Evolutionary conservation across 345 rosid genomes (phyloP).

Genomic region (Microthlaspi erraticum): DNA sequence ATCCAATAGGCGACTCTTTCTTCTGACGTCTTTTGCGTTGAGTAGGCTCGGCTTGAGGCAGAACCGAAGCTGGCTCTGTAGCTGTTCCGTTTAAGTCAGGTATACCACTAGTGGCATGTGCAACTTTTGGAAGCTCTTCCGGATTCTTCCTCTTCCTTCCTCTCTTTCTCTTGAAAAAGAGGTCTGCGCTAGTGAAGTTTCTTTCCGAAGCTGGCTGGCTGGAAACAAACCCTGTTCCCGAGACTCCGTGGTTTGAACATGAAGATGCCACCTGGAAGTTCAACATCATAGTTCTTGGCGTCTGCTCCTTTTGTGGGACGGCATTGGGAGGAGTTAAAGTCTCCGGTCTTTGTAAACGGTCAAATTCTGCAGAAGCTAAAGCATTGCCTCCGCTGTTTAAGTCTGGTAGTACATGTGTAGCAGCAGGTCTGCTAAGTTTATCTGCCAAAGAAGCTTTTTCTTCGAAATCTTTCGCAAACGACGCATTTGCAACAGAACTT

Average conservation of each 20-base stretch:
- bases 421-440: conserved; percentile 36
- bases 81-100: conserved; percentile 69
- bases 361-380: conserved; percentile 31
- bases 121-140: conserved; percentile 34
- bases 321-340: conserved; percentile 17
- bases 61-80: conserved; percentile 38
- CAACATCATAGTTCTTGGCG: conserved; percentile 39
- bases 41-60: conserved; percentile 46
- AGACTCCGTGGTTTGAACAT: conserved; percentile 39
- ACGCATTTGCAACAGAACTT: conserved; percentile 39
- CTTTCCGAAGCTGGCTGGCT: conserved; percentile 42
- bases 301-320: conserved; percentile 35
- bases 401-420: conserved; percentile 63
- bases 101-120: conserved; percentile 42
- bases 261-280: conserved; percentile 57
- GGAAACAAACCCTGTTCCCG: conserved; percentile 30
- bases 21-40: conserved; percentile 51
- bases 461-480: conserved; percentile 31
- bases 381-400: conserved; percentile 52
- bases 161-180: conserved; percentile 53
- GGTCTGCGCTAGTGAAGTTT: conserved; percentile 40
- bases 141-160: conserved; percentile 55
- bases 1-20: conserved; percentile 49
- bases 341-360: conserved; percentile 23
- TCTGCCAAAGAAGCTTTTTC: conserved; percentile 27